These are phyloP conservation scores for Plantago major DNA, from an alignment of 257 asterid genomes.

Conservation along the genomic window DNA sequence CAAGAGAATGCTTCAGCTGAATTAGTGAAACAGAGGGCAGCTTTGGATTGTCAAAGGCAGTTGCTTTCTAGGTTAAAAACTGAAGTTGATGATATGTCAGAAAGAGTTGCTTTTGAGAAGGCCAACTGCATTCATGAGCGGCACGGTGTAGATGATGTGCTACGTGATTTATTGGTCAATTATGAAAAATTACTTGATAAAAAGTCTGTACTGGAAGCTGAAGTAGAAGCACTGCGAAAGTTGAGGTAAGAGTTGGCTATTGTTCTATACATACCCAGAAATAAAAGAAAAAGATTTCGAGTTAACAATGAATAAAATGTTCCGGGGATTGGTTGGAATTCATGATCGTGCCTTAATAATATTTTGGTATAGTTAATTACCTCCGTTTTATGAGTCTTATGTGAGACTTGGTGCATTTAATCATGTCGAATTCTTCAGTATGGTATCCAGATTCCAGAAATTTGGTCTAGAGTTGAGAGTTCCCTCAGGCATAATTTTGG, in stretches of 20 bases:
- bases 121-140: slow-evolving; percentile 37
- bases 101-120: slow-evolving; percentile 42
- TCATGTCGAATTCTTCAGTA: too few relatives aligned
- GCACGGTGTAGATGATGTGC: slow-evolving; percentile 22
- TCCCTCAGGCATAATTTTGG: too few relatives aligned
- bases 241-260: slow-evolving; percentile 44
- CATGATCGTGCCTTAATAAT: too few relatives aligned
- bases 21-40: slow-evolving; percentile 61
- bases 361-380: too few relatives aligned
- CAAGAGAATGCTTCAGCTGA: slow-evolving; percentile 45
- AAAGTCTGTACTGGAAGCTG: slow-evolving; percentile 77
- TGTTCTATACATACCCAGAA: background rate
- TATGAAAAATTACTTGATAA: slow-evolving; percentile 53
- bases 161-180: slow-evolving; percentile 40
- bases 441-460: too few relatives aligned
- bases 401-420: too few relatives aligned
- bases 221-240: slow-evolving; percentile 75
- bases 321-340: too few relatives aligned
- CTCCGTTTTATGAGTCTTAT: too few relatives aligned
- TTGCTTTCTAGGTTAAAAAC: slow-evolving; percentile 57
- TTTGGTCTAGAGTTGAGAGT: too few relatives aligned
- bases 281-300: too few relatives aligned
- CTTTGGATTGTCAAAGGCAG: slow-evolving; percentile 83
- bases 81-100: slow-evolving; percentile 67
- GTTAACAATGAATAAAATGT: too few relatives aligned